These are phyloP conservation scores for Stenocarpella maydis DNA, from an alignment of 2,329 filamentous ascomycete species.

Conservation along the genomic window DNA sequence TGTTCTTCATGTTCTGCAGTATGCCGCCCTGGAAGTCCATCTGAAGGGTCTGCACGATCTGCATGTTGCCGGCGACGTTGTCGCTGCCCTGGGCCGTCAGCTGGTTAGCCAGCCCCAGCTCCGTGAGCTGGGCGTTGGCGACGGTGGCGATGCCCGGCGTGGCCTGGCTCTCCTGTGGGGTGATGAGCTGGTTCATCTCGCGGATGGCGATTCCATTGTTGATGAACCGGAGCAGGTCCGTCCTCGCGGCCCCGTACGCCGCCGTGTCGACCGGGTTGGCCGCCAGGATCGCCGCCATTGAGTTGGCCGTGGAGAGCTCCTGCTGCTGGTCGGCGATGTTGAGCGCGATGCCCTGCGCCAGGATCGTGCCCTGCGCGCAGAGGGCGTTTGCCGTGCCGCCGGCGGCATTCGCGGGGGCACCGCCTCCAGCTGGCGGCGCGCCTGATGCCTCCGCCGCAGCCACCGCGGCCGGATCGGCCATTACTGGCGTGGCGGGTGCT, in stretches of 20 bases:
- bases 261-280: conserved; percentile 30
- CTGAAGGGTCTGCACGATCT: conserved; percentile 31
- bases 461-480: background rate
- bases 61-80: conserved; percentile 32
- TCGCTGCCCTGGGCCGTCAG: conserved; percentile 29
- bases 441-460: conserved; percentile 14
- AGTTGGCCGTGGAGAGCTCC: conserved; percentile 36
- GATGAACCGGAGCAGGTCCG: conserved; percentile 37
- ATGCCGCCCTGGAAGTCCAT: conserved; percentile 37
- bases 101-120: conserved; percentile 32
- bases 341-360: conserved; percentile 38
- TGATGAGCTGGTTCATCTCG: conserved; percentile 39
- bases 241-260: conserved; percentile 36
- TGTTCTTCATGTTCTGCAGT: conserved; percentile 37
- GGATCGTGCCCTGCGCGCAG: conserved; percentile 37
- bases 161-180: conserved; percentile 34
- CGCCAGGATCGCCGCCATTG: conserved; percentile 32
- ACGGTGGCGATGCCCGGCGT: conserved; percentile 36
- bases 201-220: conserved; percentile 39
- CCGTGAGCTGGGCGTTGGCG: conserved; percentile 35
- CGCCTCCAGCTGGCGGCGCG: conserved; percentile 12
- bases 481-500: background rate
- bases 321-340: conserved; percentile 40
- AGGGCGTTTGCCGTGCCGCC: background rate
- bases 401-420: background rate